Base-by-base conservation (phyloP, 495 filamentous ascomycete species). In the Amorphotheca resinae region DNA sequence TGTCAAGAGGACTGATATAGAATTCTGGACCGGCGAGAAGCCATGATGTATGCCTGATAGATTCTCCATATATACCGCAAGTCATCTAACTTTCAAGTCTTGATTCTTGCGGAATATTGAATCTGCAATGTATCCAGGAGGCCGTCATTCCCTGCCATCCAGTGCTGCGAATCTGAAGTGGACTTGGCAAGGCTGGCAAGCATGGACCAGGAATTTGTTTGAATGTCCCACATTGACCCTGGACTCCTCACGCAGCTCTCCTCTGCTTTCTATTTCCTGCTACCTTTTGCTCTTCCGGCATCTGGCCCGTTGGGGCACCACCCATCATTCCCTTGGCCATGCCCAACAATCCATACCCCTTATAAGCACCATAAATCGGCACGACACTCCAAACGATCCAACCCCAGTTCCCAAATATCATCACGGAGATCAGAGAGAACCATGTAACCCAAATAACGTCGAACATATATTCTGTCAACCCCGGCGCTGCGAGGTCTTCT, bases 381-480 rank as follows among this genome's bases (percentile, higher is more conserved):
- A 87, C 67, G 14, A 79, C 70, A 22, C 63, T 55, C 72, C 76
- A 87, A 20, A 86, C 50, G 61, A 83, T 75, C 85, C 85, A 91
- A 9, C 72, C 80, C 59, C 76, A 73, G 56, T 89, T 79, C 20
- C 84, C 83, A 36, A 86, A 73, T 3, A 87, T 34, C 9, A 74
- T 76, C 2, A 73, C 83, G 5, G 75, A 61, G 6, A 72, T 61
- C 22, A 85, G 66, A 18, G 74, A 79, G 15, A 68, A 76, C 79
- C 83, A 87, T 0, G 84, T 88, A 64, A 91, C 87, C 69, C 94
- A 96, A 25, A 95, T 66, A 20, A 95, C 71, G 65, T 98, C 91
- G 72, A 89, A 96, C 81, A 95, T 84, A 64, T 88, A 98, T 62
- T 98, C 91, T 6, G 87, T 96, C 61, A 98, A 64, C 0, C 91